Evolutionary conservation across 305 asterid species (phyloP), one percentile per base, ranked within the genome.

Genomic region (Fraxinus ornus): DNA sequence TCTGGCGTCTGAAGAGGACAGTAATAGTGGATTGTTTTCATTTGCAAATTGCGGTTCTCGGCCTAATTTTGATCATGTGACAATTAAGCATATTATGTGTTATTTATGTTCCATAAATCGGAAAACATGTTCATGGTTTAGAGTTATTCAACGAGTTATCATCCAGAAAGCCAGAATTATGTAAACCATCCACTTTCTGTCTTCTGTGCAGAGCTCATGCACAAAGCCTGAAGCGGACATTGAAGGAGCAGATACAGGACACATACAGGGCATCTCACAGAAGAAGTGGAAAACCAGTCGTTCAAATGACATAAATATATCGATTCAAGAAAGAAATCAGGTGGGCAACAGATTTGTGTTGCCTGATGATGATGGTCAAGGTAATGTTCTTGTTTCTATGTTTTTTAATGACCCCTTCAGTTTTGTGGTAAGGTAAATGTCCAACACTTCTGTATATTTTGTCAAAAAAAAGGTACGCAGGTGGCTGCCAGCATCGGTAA

Each of bases 121-220:
- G 68, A 19, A 19, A 57, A 57, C 28, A 5, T 57, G 28, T 3
- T 66, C 35, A 15, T 68, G 37, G 8, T 68, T 66, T 15, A 66
- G 74, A 68, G 75, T 13, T 28, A 68, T 71, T 32, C 13, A 71
- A 19, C n/a, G 24, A 71, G 44, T 30, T 71, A 71, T 33, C 22
- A 33, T 13, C 76, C 19, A 71, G 24, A 30, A 30, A 15, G 39
- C 39, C 76, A 32, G 76, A 71, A 33, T 66, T 26, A 66, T 26
- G 74, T 32, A 33, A 32, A 32, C 44, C 41, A 17, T 17, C 47
- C 47, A 33, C 47, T 32, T 32, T 12, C 39, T 71, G 47, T 71
- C 76, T 71, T 71, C 47, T 76, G 32, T 84, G 85, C 89, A 94
- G 97, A 94, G 98, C 86, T 94, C 98, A 77, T 90, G 97, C 88